Evolutionary conservation across 441 rosid species (phyloP).

Genomic region (Cnidoscolus chayamansa): DNA sequence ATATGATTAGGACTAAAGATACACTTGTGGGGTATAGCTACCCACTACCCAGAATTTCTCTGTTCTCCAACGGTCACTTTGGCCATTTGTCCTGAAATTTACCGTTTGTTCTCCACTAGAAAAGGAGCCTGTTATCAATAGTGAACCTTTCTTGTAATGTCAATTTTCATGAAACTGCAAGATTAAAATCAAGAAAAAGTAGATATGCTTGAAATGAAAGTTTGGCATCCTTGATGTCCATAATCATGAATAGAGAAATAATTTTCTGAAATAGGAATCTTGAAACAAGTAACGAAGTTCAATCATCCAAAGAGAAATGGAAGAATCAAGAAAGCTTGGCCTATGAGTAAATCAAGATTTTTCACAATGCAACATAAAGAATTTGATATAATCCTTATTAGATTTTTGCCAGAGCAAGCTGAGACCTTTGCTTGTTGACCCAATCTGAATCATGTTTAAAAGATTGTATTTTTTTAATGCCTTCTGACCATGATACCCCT

Average conservation of each 20-base stretch:
- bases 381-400: no score
- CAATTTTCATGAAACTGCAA: no score
- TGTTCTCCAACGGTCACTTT: no score
- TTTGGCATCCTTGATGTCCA: not conserved
- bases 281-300: not conserved
- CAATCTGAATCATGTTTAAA: not conserved
- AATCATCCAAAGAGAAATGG: not conserved
- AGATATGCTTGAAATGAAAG: conserved; percentile 16
- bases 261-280: not conserved
- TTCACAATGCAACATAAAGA: not conserved
- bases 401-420: not conserved
- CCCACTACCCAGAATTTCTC: no score
- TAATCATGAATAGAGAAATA: not conserved
- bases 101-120: not conserved
- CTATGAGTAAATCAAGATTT: not conserved
- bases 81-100: no score
- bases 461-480: not conserved
- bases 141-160: no score
- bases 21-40: no score
- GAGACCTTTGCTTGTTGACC: not conserved
- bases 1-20: not conserved
- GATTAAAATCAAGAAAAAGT: conserved; percentile 8
- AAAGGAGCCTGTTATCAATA: no score
- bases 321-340: not conserved
- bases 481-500: conserved; percentile 8